These are phyloP conservation scores for Boletus rex-veris DNA, from an alignment of 768 basidiomycete genomes.

Conservation along the genomic window DNA sequence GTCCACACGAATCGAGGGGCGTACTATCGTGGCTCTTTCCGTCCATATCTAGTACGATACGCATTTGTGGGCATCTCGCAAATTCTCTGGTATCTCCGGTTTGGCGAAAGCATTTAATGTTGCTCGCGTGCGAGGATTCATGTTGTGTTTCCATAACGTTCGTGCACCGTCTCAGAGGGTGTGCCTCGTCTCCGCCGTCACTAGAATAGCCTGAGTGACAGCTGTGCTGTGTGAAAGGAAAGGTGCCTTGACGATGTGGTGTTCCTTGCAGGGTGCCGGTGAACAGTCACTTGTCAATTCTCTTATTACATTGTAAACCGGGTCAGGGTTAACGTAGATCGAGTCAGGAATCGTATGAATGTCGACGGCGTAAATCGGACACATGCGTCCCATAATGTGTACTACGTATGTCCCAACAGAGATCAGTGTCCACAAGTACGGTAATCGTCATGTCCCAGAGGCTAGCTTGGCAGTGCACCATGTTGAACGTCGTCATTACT, in stretches of 20 bases:
- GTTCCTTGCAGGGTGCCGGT: conserved; percentile 2
- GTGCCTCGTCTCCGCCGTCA: not conserved
- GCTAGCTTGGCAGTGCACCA: conserved; percentile 9
- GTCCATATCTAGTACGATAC: not conserved
- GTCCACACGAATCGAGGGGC: not conserved
- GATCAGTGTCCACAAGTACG: conserved; percentile 5
- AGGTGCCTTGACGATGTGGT: conserved; percentile 4
- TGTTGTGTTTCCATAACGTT: not conserved
- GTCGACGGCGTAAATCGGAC: conserved; percentile 9
- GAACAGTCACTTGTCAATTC: not conserved
- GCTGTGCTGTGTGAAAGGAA: conserved; percentile 7
- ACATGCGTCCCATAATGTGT: not conserved
- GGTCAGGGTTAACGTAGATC: conserved; percentile 13
- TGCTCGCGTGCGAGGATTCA: not conserved
- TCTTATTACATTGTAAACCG: not conserved
- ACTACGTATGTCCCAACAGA: not conserved
- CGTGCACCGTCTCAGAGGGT: not conserved
- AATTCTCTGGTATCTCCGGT: not conserved
- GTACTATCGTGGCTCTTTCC: no score
- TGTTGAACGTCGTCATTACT: conserved; percentile 6
- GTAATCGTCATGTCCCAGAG: conserved; percentile 10
- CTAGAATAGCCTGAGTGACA: no score
- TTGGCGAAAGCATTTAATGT: not conserved
- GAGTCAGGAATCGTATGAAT: conserved; percentile 10
- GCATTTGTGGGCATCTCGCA: not conserved